These are phyloP conservation scores for Colletotrichum trifolii DNA, from an alignment of 2,329 filamentous ascomycete genomes.

Conservation along the genomic window DNA sequence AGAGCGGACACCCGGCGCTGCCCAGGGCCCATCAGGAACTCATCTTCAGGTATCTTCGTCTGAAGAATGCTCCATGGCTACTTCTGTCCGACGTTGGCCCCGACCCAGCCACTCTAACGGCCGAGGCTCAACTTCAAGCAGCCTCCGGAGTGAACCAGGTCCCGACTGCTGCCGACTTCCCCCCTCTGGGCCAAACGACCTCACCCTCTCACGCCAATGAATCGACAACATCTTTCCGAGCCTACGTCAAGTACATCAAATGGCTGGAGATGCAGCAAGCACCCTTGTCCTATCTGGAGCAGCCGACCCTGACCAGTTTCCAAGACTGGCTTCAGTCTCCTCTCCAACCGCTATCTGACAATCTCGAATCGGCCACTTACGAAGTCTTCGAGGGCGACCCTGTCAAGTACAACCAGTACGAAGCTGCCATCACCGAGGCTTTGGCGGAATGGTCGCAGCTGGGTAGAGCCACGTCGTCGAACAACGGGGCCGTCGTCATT, in stretches of 20 bases:
- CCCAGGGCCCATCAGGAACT: constrained; percentile 70
- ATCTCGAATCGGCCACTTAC: constrained; percentile 96
- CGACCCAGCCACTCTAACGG: constrained; percentile 39
- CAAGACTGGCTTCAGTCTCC: constrained; percentile 98
- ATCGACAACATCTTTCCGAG: constrained; percentile 39
- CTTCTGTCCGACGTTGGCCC: constrained; percentile 72
- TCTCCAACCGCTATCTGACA: constrained; percentile 93
- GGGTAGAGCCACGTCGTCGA: constrained; percentile 78
- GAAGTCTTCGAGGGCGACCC: constrained; percentile 99
- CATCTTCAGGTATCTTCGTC: constrained; percentile 71
- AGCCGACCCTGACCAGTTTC: constrained; percentile 65
- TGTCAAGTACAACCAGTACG: constrained; percentile 97
- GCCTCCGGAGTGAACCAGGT: constrained; percentile 41
- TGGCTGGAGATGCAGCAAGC: constrained; percentile 87
- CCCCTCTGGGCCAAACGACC: constrained; percentile 76
- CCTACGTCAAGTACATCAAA: constrained; percentile 81
- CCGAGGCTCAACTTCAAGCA: constrained; percentile 32
- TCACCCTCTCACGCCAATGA: constrained; percentile 38
- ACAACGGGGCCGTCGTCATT: constrained; percentile 79
- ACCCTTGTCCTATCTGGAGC: constrained; percentile 63
- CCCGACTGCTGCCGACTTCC: constrained; percentile 67
- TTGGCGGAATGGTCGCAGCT: constrained; percentile 81
- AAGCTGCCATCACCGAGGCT: constrained; percentile 83
- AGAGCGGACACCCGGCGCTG: constrained; percentile 70
- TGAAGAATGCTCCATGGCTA: constrained; percentile 72